Percentiles rank a stretch among this genome's conserved stretches.
These are phyloP conservation scores for Leccinellum luteum DNA, from an alignment of 768 basidiomycete genomes.

Conservation along the genomic window DNA sequence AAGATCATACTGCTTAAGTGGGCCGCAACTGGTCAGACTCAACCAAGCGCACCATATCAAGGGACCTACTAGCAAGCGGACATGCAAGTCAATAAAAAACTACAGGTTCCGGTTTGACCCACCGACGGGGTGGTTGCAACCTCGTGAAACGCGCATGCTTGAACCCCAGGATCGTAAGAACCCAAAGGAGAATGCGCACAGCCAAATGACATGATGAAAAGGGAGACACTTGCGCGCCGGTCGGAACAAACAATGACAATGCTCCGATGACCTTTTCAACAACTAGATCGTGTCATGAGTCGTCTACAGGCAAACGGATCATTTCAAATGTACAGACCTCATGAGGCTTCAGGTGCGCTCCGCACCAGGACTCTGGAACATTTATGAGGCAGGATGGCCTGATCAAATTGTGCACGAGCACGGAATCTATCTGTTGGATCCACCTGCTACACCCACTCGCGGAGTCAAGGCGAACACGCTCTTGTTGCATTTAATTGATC, in stretches of 20 bases:
- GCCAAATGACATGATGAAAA: conserved; percentile 18
- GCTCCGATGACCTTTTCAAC: conserved; percentile 5
- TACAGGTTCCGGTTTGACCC: neutral
- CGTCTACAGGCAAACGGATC: conserved; percentile 9
- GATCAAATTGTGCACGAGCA: conserved; percentile 3
- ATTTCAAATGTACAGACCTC: conserved; percentile 18
- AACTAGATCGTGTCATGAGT: conserved; percentile 7
- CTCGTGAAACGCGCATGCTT: conserved; percentile 17
- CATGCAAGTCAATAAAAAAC: neutral
- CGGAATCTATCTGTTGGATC: conserved; percentile 7
- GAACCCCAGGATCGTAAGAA: conserved; percentile 10
- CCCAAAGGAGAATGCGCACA: conserved; percentile 27
- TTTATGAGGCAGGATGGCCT: neutral
- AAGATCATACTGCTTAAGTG: neutral
- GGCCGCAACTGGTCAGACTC: neutral
- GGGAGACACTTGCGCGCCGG: neutral
- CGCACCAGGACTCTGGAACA: conserved; percentile 5
- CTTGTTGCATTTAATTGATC: conserved; percentile 9
- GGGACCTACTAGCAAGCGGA: conserved; percentile 1
- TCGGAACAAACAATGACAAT: conserved; percentile 2
- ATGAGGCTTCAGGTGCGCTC: conserved; percentile 1
- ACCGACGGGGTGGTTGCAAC: conserved; percentile 13
- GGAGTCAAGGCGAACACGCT: conserved; percentile 20
- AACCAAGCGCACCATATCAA: neutral
- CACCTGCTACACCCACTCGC: conserved; percentile 11